Base-by-base conservation (phyloP, 257 asterid genomes). In the Scutellaria baicalensis region DNA sequence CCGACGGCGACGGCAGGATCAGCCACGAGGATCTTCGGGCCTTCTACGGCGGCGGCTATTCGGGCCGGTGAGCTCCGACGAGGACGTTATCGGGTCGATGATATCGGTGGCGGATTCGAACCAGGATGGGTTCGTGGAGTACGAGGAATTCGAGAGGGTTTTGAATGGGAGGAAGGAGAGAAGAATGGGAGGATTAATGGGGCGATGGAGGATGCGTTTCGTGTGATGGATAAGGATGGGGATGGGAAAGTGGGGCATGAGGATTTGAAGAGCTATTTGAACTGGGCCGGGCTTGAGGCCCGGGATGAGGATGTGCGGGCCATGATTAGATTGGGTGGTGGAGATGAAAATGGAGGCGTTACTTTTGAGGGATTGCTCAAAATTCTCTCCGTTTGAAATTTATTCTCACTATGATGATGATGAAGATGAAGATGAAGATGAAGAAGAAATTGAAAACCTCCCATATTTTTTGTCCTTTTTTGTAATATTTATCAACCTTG, bases 191-290 rank as follows among this genome's bases (percentile, higher is more conserved):
- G 39, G 18, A 20, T 6, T 48, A 51, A 70, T n/a, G 80, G 63
- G 13, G 82, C 83, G 58, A 91, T 93, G 97, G 90, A 81, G 59
- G 95, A 83, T 68, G 99, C 87, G 8, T 93, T 93, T 57, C 70
- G 74, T 79, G 91, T 80, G 6, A 93, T 93, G 94, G 99, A 93
- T 48, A 90, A 76, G 38, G 97, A 93, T 73, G 97, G 97, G 61
- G 99, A 93, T 73, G 97, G 99, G 8, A 84, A 78, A 21, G 96
- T 93, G 1, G 96, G 96, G 56, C 70, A 60, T 21, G 87, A 83
- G 0, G 99, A 93, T 74, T 66, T 93, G 74, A 89, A 73, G 84
- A 66, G 65, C 9, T 93, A 89, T 59, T 65, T 91, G 27, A 64
- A 9, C 4, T 80, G 77, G 87, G 96, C 95, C 23, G 97, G 99